Base-by-base conservation (phyloP, 192 early-diverging fungal genomes). In the Backusella tarrabulga region DNA sequence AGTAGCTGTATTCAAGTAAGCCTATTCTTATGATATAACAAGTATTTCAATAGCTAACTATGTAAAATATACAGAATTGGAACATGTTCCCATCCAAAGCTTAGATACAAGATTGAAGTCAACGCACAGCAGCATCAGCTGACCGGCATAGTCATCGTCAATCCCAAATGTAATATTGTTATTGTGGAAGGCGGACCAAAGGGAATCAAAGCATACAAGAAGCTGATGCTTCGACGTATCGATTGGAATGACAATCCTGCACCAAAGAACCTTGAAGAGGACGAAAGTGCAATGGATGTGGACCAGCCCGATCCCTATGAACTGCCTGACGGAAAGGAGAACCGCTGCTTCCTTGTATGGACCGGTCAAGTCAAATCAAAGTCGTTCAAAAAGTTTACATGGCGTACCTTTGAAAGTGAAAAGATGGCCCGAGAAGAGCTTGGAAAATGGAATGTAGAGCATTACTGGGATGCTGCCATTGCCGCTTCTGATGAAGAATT, bases 131-230 rank as follows among this genome's bases (percentile, higher is more conserved):
- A 99, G 83, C 84, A 90, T 44, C 87, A 90, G 32, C 85, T 99
- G 76, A 97, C 93, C 1, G 98, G 98, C 1, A 82, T 88, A 6
- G 94, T 91, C 26, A 83, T 98, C 56, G 81, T 93, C 19, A 87
- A 93, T 76, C 89, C 91, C 2, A 92, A 89, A 4, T 88, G 91
- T 80, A 89, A 88, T 76, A 71, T 98, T 66, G 94, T 99, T 5
- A 84, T 97, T 56, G 97, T 97, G 5, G 98, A 99, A 84, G 98
- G 98, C 1, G 93, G 97, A 4, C 92, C 90, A 14, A 95, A 97
- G 78, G 90, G 88, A 1, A 87, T 98, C 77, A 94, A 94, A 76
- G 88, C 90, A 38, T 99, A 97, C 87, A 99, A 98, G 82, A 97
- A 97, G 76, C 85, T 99, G 26, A 96, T 99, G 98, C 87, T 98